Evolutionary conservation across 306 rosid genomes (phyloP).

Genomic region (Prunus mira): DNA sequence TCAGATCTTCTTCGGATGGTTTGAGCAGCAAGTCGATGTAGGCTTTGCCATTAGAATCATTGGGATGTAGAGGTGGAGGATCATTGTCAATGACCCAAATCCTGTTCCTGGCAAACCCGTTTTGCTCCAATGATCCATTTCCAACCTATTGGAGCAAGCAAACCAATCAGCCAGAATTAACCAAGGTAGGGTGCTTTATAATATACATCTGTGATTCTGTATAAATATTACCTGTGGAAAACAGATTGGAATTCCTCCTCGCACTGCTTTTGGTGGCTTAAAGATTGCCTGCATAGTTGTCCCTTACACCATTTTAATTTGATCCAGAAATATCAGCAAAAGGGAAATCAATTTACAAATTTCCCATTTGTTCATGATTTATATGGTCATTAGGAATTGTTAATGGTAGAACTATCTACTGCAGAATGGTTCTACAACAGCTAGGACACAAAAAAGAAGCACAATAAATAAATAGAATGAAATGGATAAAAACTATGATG

Average conservation of each 20-base stretch:
- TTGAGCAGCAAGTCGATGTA: constrained; percentile 68
- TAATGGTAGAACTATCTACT: too few species aligned
- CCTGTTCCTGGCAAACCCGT: constrained; percentile 88
- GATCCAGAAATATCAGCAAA: not conserved
- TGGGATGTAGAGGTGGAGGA: constrained; percentile 57
- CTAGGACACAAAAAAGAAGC: constrained; percentile 1
- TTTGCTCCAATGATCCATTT: constrained; percentile 66
- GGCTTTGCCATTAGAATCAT: constrained; percentile 51
- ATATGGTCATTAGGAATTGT: not conserved
- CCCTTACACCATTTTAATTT: not conserved
- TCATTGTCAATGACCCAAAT: constrained; percentile 60
- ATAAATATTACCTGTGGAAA: constrained; percentile 69
- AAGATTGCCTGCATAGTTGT: constrained; percentile 53
- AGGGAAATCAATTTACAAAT: not conserved
- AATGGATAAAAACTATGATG: not conserved
- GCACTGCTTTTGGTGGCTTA: constrained; percentile 68
- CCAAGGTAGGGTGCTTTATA: not conserved
- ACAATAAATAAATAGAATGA: not conserved
- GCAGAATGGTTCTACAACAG: not conserved
- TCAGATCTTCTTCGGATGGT: constrained; percentile 70
- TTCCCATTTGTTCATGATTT: not conserved
- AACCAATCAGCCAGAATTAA: constrained; percentile 7
- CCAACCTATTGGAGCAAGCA: constrained; percentile 51
- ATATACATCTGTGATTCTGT: not conserved
- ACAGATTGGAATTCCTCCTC: constrained; percentile 95